These are phyloP conservation scores for Salix arbutifolia DNA, from an alignment of 345 rosid genomes.

Conservation along the genomic window DNA sequence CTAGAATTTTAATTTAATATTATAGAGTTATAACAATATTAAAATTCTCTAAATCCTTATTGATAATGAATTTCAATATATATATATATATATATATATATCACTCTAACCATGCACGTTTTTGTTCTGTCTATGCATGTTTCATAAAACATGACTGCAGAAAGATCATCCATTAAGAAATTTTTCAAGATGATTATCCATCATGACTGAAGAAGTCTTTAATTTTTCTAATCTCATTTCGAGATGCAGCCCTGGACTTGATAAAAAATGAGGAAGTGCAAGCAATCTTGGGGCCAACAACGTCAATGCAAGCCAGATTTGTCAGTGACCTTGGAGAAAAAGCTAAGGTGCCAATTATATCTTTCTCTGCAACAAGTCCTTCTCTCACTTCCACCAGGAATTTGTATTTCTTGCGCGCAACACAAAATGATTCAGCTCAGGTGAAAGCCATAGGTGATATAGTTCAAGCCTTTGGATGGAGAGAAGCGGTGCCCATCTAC, in stretches of 20 bases:
- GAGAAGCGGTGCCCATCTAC: slow-evolving; percentile 33
- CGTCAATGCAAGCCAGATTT: slow-evolving; percentile 44
- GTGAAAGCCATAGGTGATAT: slow-evolving; percentile 38
- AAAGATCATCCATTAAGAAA: not conserved
- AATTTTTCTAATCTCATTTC: no score
- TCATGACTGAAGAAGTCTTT: not conserved
- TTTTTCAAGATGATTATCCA: no score
- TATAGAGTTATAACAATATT: no score
- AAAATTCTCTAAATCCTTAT: no score
- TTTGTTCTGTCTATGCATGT: no score
- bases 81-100: no score
- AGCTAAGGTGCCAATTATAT: slow-evolving; percentile 47
- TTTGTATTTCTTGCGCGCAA: slow-evolving; percentile 41
- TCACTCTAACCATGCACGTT: no score
- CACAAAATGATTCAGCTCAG: slow-evolving; percentile 39
- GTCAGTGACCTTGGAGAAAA: slow-evolving; percentile 26
- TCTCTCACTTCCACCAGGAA: slow-evolving; percentile 21
- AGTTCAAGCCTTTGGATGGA: slow-evolving; percentile 42
- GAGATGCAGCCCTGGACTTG: slow-evolving; percentile 32
- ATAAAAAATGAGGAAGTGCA: slow-evolving; percentile 45
- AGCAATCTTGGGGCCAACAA: slow-evolving; percentile 52
- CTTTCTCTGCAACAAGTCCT: slow-evolving; percentile 43
- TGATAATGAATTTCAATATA: no score
- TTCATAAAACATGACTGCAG: not conserved
- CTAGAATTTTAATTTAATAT: no score